Evolutionary conservation across 495 filamentous ascomycete species (phyloP), one percentile per base, ranked within the genome.

Genomic region (Talaromyces ruber): DNA sequence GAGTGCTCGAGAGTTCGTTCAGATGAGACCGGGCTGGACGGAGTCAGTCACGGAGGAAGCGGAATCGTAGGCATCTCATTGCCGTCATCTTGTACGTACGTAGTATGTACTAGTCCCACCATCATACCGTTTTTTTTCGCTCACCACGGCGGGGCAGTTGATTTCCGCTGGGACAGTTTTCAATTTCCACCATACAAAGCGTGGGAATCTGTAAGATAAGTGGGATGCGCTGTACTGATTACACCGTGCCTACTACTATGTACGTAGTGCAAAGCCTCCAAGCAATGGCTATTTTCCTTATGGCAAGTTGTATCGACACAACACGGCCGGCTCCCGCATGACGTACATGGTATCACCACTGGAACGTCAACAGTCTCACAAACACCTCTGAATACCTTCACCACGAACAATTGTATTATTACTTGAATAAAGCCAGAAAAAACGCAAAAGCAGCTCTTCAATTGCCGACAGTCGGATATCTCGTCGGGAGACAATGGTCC

Each of bases 401-500:
- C 8, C 18, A 8, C 18, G 43, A 47, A 47, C 16, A 18, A 47
- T 47, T 47, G 43, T 0, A 47, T 18, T 21, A 47, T 47, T 9
- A 11, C 43, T n/a, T 5, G 43, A 47, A 47, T 6, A 22, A 18
- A 47, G 39, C n/a, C n/a, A 18, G 14, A 45, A n/a, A n/a, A 18
- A n/a, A 8, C 6, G 4, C 21, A 22, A 52, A 54, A 14, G 24
- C 18, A 28, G 16, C 6, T 6, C 7, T 18, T 26, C 59, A 60
- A 60, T 60, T 45, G 59, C 59, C 59, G 59, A 60, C 39, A 37
- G 58, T 9, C 39, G 16, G 58, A 60, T 18, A 28, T 47, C 59
- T 52, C 26, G 9, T 37, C 59, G 59, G 59, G 43, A 60, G 39
- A 60, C 59, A 47, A 21, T 60, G 50, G 59, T 50, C 59, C 59